phyloP scores from a whole-genome alignment of 768 basidiomycete genomes.

The Fistulinella prunicolor region DNA sequence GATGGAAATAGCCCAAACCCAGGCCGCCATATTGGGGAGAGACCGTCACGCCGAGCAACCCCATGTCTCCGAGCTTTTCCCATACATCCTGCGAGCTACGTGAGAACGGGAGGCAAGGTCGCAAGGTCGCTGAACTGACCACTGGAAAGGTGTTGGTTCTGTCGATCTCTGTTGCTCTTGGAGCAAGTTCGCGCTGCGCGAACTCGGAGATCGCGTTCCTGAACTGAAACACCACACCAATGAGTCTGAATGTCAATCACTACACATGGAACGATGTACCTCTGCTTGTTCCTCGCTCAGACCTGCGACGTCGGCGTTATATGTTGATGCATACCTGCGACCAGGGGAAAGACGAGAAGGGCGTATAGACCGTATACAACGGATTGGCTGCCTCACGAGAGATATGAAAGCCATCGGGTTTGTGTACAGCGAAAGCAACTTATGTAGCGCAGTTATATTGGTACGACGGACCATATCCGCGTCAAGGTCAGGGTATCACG shows the following conservation, averaged over 20 bases:
- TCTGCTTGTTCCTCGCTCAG: constrained; percentile 78
- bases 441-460: no score
- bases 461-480: constrained; percentile 18
- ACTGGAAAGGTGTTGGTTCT: constrained; percentile 76
- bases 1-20: constrained; percentile 79
- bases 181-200: constrained; percentile 79
- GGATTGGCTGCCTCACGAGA: constrained; percentile 10
- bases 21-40: constrained; percentile 80
- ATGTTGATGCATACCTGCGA: constrained; percentile 45
- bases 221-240: constrained; percentile 50
- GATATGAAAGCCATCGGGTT: constrained; percentile 12
- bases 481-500: constrained; percentile 6
- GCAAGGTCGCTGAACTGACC: constrained; percentile 39
- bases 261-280: constrained; percentile 39
- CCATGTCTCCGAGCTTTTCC: constrained; percentile 90
- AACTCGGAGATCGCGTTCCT: constrained; percentile 76
- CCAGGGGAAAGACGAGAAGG: not conserved
- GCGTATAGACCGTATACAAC: constrained; percentile 2
- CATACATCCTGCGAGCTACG: constrained; percentile 63
- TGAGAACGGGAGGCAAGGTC: constrained; percentile 1
- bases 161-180: constrained; percentile 84
- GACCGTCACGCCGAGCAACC: constrained; percentile 85
- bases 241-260: not conserved
- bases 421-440: not conserved
- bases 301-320: constrained; percentile 71